Conservation (phyloP, 2,329 filamentous ascomycete genomes). For the Beauveria brongniartii region DNA sequence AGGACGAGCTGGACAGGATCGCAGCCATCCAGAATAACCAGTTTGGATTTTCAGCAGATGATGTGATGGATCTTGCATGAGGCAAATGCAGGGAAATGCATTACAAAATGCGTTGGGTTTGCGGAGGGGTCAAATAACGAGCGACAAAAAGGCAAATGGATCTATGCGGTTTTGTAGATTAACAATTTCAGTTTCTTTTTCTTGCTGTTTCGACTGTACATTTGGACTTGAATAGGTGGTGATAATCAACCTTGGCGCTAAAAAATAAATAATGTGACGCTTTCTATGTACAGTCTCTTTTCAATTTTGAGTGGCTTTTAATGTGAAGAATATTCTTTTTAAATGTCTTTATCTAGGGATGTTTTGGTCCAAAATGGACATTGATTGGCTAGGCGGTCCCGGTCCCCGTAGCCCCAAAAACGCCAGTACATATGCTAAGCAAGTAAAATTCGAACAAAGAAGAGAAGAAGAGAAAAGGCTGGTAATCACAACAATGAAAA, state of each 20-base stretch:
- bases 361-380: conserved; percentile 24
- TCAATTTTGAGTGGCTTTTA: not conserved
- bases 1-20: conserved; percentile 80
- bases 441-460: conserved; percentile 12
- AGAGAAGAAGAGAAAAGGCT: not conserved
- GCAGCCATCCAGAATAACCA: conserved; percentile 83
- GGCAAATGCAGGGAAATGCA: not conserved
- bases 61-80: conserved; percentile 45
- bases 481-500: conserved; percentile 8
- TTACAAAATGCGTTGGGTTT: not conserved
- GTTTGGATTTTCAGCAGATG: conserved; percentile 62
- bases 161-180: conserved; percentile 5
- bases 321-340: conserved; percentile 14
- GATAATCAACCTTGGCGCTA: not conserved
- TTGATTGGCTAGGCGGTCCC: conserved; percentile 18
- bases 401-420: conserved; percentile 20
- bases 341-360: conserved; percentile 16
- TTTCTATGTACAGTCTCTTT: not conserved
- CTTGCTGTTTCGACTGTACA: not conserved
- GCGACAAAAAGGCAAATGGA: not conserved
- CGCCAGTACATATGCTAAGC: conserved; percentile 34
- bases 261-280: not conserved
- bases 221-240: not conserved
- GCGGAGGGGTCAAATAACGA: not conserved
- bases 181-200: conserved; percentile 1